Evolutionary conservation across 495 filamentous ascomycete species (phyloP).

Genomic region (Mytilinidion resinicola): DNA sequence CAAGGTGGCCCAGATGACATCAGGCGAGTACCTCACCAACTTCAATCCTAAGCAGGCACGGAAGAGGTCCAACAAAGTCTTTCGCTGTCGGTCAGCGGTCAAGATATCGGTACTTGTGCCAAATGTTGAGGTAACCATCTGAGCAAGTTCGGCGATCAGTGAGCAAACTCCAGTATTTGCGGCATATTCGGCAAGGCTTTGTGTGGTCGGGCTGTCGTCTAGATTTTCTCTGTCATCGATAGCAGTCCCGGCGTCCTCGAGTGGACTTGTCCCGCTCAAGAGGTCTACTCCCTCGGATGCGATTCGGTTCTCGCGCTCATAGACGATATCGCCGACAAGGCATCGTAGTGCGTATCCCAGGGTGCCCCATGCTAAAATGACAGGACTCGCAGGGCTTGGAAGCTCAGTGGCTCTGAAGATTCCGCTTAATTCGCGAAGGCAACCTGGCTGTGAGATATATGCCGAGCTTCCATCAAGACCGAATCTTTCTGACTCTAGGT

Average conservation of each 20-base stretch:
- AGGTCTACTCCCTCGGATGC: background rate
- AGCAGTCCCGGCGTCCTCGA: conserved; percentile 12
- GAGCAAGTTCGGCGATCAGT: conserved; percentile 7
- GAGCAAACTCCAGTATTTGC: conserved; percentile 7
- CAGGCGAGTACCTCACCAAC: conserved; percentile 15
- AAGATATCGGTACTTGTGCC: conserved; percentile 15
- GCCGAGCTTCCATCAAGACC: conserved; percentile 2
- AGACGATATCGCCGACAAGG: background rate
- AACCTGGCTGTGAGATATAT: conserved; percentile 19
- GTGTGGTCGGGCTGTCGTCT: conserved; percentile 6
- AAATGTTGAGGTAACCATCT: conserved; percentile 9
- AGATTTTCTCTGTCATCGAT: conserved; percentile 8
- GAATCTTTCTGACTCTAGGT: conserved; percentile 20
- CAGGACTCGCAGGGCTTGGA: conserved; percentile 53
- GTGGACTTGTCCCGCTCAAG: background rate
- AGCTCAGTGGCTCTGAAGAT: conserved; percentile 49
- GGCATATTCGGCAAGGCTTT: conserved; percentile 16
- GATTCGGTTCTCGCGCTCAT: conserved; percentile 3
- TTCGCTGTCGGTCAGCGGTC: conserved; percentile 14
- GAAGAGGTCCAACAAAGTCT: conserved; percentile 16
- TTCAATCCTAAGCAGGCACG: conserved; percentile 13
- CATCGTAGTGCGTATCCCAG: conserved; percentile 46
- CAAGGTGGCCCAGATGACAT: conserved; percentile 14
- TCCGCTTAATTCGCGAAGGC: conserved; percentile 59
- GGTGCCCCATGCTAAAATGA: conserved; percentile 69